Evolutionary conservation across 352 stramenopile species (phyloP).

Genomic region (Bremia lactucae): DNA sequence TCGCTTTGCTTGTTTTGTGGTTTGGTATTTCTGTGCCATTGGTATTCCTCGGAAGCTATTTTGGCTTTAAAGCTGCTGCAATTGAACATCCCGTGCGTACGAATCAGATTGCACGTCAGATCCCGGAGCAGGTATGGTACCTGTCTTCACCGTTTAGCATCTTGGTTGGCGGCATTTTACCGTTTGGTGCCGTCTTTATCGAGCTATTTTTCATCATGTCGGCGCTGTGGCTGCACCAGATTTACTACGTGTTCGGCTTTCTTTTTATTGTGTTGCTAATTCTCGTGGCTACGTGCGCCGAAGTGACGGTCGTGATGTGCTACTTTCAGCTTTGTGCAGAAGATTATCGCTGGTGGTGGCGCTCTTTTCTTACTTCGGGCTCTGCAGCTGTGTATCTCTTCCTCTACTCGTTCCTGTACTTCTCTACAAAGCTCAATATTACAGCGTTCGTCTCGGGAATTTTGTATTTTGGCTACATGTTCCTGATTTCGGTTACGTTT

Average conservation of each 20-base stretch:
- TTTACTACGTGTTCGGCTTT: conserved; percentile 99
- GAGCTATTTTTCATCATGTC: conserved; percentile 99
- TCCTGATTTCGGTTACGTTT: conserved; percentile 93
- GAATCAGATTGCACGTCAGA: conserved; percentile 86
- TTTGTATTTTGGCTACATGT: conserved; percentile 99
- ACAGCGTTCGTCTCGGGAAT: conserved; percentile 87
- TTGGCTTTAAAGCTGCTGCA: conserved; percentile 86
- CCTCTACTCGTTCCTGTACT: conserved; percentile 99
- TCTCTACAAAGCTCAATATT: conserved; percentile 96
- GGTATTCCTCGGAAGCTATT: conserved; percentile 97
- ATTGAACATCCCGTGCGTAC: conserved; percentile 86
- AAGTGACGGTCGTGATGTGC: conserved; percentile 99
- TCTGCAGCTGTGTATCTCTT: conserved; percentile 96
- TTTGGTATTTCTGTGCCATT: conserved; percentile 96
- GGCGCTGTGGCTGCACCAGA: conserved; percentile 97
- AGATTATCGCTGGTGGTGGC: conserved; percentile 99
- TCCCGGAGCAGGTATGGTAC: conserved; percentile 94
- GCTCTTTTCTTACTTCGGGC: conserved; percentile 93
- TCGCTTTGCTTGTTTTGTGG: conserved; percentile 96
- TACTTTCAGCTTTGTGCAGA: conserved; percentile 99
- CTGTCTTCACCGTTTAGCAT: conserved; percentile 90
- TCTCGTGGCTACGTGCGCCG: conserved; percentile 93
- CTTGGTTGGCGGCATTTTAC: conserved; percentile 94
- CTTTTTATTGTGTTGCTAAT: conserved; percentile 98
- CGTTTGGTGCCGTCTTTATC: conserved; percentile 99